Base-by-base conservation (phyloP, 805 yeast species). In the Candida nanaspora region DNA sequence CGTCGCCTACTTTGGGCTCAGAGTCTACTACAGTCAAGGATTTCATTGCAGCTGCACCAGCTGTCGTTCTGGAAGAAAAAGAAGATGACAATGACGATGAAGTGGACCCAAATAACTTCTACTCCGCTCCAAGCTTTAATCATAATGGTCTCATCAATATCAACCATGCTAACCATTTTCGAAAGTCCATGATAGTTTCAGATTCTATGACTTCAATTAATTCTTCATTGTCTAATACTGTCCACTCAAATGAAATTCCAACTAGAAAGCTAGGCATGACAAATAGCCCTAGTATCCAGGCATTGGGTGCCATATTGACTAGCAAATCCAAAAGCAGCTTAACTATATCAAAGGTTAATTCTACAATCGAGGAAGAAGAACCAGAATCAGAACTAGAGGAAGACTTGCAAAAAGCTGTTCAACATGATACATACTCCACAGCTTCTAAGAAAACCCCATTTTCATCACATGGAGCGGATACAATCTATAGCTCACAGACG, bases 251-350 rank as follows among this genome's bases (percentile, higher is more conserved):
- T 21, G 65, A 60, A 41, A 55, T 49, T 6, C 65, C 65, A 19
- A 61, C 65, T 8, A 45, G 35, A 21, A 47, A 46, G 28, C 44
- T 61, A 10, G 62, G 61, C 3, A 55, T 63, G 52, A 47, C 56
- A 2, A 57, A 53, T 29, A 62, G 67, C 44, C 69, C 69, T 21
- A 62, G 67, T 42, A 48, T 64, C 30, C 61, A 56, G 41, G 61
- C 63, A 4, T 42, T 64, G 28, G 60, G 57, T 36, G 59, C 53
- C 30, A 57, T 63, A 18, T 44, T 62, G 21, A 59, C 56, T 26
- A 46, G 47, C 25, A 62, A 61, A 39, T 27, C 38, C 4, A 22
- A 29, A n/a, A 13, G 23, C 6, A 29, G 27, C 28, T 15, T 35
- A 19, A 3, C 22, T 7, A 5, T 35, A 25, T 10, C 15, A 5